Percentiles rank a stretch among this genome's conserved stretches.
These are phyloP conservation scores for Colletotrichum tamarilloi DNA, from an alignment of 2,329 filamentous ascomycete genomes.

Conservation along the genomic window DNA sequence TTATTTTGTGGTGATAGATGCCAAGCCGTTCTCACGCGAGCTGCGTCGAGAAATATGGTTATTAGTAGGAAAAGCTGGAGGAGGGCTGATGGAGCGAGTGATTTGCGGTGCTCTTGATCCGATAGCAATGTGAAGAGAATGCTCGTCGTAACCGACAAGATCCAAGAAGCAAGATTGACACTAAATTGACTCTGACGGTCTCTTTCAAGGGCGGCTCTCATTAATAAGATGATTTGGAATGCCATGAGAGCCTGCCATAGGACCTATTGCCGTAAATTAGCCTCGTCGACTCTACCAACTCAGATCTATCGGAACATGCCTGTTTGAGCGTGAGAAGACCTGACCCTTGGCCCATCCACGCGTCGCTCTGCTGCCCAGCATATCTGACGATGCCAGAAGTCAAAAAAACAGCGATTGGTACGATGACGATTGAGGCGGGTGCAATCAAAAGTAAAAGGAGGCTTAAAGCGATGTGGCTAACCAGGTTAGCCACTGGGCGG, in stretches of 20 bases:
- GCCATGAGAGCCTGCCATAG: slow-evolving; percentile 8
- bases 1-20: neutral
- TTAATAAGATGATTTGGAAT: neutral
- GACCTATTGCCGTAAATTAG: neutral
- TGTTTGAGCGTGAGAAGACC: neutral
- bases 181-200: neutral
- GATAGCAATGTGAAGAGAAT: slow-evolving; percentile 1
- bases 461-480: neutral
- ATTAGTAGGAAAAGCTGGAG: slow-evolving; percentile 5
- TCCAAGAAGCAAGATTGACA: neutral
- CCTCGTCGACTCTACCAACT: neutral
- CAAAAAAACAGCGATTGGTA: neutral
- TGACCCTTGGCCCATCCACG: neutral
- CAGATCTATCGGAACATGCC: neutral
- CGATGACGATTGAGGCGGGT: neutral
- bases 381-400: neutral
- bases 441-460: neutral
- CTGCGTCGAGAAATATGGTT: neutral
- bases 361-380: too few species aligned
- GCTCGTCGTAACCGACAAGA: neutral
- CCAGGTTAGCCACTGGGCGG: neutral
- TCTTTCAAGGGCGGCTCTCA: neutral
- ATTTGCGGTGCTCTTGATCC: neutral
- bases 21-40: neutral
- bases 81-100: slow-evolving; percentile 1